Percentiles rank a stretch among this genome's conserved stretches.
phyloP scores from a whole-genome alignment of 169 alveolate genomes.

The Theileria orientalis region DNA sequence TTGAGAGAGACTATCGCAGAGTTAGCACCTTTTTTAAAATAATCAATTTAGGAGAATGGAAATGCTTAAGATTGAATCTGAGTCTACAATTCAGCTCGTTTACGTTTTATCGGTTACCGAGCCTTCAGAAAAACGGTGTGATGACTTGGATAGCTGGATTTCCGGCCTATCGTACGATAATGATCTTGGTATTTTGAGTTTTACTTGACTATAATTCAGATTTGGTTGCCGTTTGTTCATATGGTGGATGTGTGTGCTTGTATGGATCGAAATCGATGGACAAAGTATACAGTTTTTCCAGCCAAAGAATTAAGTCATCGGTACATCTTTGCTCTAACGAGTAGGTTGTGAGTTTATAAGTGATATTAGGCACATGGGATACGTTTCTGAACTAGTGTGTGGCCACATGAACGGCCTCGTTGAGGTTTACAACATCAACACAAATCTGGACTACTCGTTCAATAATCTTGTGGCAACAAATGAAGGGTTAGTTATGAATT shows the following conservation, averaged over 20 bases:
- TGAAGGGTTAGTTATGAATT: constrained; percentile 6
- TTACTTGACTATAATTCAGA: neutral
- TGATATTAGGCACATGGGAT: constrained; percentile 8
- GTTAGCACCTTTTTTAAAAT: constrained; percentile 16
- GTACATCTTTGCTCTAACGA: constrained; percentile 10
- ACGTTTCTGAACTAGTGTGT: constrained; percentile 23
- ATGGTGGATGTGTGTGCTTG: constrained; percentile 37
- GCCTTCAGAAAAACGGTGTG: constrained; percentile 34
- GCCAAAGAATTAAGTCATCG: constrained; percentile 20
- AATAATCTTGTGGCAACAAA: constrained; percentile 39
- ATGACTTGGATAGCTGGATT: constrained; percentile 52
- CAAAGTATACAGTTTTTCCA: constrained; percentile 22
- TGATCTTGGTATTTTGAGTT: constrained; percentile 6
- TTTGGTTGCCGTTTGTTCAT: constrained; percentile 33
- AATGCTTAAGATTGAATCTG: constrained; percentile 32
- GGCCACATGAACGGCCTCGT: constrained; percentile 52
- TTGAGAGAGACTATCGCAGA: constrained; percentile 55
- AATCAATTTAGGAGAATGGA: constrained; percentile 26
- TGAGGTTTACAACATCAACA: constrained; percentile 41
- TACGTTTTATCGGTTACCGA: constrained; percentile 53
- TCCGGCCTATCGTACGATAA: constrained; percentile 19
- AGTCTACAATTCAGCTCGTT: constrained; percentile 37
- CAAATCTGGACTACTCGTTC: neutral
- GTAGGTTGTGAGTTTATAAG: neutral
- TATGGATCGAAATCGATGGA: constrained; percentile 8